Percentiles rank a stretch among this genome's conserved stretches.
Conservation (phyloP, 2,329 filamentous ascomycete species). For the Ambrosiella cleistominuta region DNA sequence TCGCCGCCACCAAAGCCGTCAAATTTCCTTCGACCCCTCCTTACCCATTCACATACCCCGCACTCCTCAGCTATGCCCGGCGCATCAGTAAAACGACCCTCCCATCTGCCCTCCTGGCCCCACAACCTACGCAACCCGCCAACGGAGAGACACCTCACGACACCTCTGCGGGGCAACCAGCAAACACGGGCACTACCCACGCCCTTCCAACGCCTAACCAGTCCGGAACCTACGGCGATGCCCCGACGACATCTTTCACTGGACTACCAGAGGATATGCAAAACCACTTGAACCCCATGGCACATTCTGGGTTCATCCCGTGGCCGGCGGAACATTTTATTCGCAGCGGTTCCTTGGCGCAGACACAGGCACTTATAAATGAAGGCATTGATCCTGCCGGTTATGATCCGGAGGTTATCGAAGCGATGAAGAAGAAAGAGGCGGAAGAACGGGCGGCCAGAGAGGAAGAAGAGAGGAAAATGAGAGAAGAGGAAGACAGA, state of each 20-base stretch:
- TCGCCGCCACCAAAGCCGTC: constrained; percentile 45
- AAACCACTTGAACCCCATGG: constrained; percentile 36
- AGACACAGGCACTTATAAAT: constrained; percentile 43
- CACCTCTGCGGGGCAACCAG: constrained; percentile 18
- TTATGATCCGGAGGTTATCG: constrained; percentile 39
- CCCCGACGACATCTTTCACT: constrained; percentile 19
- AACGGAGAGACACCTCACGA: constrained; percentile 18
- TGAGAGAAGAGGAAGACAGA: constrained; percentile 29
- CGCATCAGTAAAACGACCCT: constrained; percentile 67
- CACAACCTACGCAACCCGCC: constrained; percentile 15
- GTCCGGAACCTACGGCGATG: constrained; percentile 16
- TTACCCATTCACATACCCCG: constrained; percentile 47
- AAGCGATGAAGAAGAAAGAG: constrained; percentile 31
- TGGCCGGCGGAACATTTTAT: constrained; percentile 62
- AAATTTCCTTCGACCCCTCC: constrained; percentile 32
- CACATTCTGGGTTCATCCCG: constrained; percentile 48
- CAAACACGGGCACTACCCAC: no score
- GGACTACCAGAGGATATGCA: constrained; percentile 31
- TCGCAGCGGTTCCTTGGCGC: constrained; percentile 47
- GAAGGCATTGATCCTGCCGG: constrained; percentile 42
- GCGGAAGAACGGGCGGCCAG: constrained; percentile 30
- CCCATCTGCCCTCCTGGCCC: constrained; percentile 31
- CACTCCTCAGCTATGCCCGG: constrained; percentile 61
- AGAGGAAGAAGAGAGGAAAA: constrained; percentile 30
- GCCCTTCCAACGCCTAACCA: constrained; percentile 13